A percentile compares a stretch with the other conserved stretches of the same genome.
phyloP scores from a whole-genome alignment of 306 rosid genomes.

The Medicago arabica region DNA sequence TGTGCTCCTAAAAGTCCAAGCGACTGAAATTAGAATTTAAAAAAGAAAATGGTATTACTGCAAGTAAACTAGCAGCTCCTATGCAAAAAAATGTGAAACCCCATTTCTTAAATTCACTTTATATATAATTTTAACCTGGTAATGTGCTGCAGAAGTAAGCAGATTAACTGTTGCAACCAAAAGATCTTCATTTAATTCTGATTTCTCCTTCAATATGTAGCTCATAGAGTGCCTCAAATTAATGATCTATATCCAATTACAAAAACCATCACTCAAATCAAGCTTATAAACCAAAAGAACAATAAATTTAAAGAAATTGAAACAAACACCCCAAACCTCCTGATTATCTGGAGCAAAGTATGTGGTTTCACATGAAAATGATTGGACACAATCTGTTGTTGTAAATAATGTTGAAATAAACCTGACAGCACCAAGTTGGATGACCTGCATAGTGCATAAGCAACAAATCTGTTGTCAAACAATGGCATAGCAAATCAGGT shows the following conservation, averaged over 20 bases:
- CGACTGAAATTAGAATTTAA: conserved; percentile 15
- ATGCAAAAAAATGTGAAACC: background rate
- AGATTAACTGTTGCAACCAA: conserved; percentile 74
- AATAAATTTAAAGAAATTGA: conserved; percentile 35
- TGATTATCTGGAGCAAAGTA: conserved; percentile 73
- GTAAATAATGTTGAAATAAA: conserved; percentile 72
- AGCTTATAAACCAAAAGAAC: conserved; percentile 20
- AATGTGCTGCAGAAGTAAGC: conserved; percentile 76
- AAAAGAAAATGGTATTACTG: background rate
- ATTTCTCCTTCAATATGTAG: conserved; percentile 68
- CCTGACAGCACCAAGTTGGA: conserved; percentile 83
- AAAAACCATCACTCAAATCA: conserved; percentile 34
- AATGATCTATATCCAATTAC: conserved; percentile 56
- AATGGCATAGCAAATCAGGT: conserved; percentile 35
- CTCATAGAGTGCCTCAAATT: conserved; percentile 65
- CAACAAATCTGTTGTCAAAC: conserved; percentile 36
- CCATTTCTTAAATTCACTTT: conserved; percentile 21
- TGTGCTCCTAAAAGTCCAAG: conserved; percentile 8
- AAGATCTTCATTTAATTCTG: conserved; percentile 73
- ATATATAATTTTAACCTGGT: conserved; percentile 64
- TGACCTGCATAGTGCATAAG: conserved; percentile 66
- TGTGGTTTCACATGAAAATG: conserved; percentile 63
- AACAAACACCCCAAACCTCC: conserved; percentile 59
- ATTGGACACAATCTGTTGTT: conserved; percentile 63
- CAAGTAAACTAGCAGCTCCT: conserved; percentile 32